Conservation (phyloP, 176 grass and related monocot species). For the Bolboschoenus planiculmis region DNA sequence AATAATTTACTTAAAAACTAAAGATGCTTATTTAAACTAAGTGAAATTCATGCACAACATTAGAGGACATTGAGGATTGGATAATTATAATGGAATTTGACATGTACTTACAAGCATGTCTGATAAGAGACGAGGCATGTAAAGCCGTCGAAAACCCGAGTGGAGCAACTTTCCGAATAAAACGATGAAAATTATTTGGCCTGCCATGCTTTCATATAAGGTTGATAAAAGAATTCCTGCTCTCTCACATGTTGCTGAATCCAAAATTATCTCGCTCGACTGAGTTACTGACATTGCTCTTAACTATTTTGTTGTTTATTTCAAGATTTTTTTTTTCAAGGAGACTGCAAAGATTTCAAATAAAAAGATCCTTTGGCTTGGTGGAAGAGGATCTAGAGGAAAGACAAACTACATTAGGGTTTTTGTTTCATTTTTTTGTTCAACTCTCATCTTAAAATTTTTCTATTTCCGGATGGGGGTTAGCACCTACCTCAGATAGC, state of each 20-base stretch:
- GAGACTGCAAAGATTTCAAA: not conserved
- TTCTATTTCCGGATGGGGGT: conserved; percentile 5
- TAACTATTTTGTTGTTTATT: not conserved
- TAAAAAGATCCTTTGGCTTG: not conserved
- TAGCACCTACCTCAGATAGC: not conserved
- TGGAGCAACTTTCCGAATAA: conserved; percentile 54
- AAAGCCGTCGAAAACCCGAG: conserved; percentile 40
- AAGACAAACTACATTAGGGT: not conserved
- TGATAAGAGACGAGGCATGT: conserved; percentile 63
- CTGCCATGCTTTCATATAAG: conserved; percentile 8
- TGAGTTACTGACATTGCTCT: not conserved
- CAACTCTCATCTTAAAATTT: not conserved
- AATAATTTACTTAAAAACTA: not conserved
- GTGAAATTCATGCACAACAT: not conserved
- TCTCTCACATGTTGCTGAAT: not conserved
- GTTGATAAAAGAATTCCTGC: not conserved
- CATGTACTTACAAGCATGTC: conserved; percentile 44
- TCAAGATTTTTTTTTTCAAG: not conserved
- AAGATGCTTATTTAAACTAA: not conserved
- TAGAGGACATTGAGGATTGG: not conserved
- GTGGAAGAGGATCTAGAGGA: not conserved
- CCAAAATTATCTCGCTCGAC: not conserved
- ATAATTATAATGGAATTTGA: not conserved
- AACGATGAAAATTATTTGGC: conserved; percentile 20
- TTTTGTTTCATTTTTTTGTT: not conserved